Conservation (phyloP, 176 grass and related monocot genomes). For the Cocos nucifera region DNA sequence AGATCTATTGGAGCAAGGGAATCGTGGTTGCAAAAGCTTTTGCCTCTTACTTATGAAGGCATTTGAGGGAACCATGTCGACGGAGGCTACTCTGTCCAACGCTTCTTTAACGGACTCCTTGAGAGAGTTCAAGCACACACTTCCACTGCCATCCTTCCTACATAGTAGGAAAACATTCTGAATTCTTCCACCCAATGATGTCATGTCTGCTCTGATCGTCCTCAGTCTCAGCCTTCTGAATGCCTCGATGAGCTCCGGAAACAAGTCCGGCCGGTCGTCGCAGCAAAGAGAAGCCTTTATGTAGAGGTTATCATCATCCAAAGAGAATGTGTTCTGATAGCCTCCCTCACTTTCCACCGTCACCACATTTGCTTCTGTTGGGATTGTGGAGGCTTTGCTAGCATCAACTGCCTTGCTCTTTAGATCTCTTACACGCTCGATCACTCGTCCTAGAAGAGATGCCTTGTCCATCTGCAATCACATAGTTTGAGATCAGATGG, state of each 20-base stretch:
- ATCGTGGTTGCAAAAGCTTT: conserved; percentile 13
- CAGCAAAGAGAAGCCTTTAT: conserved; percentile 32
- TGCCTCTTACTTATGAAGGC: conserved; percentile 25
- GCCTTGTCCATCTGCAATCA: conserved; percentile 44
- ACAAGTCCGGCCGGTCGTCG: conserved; percentile 34
- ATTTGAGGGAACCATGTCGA: conserved; percentile 15
- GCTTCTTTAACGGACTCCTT: conserved; percentile 27
- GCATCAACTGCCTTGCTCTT: conserved; percentile 22
- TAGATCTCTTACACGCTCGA: conserved; percentile 26
- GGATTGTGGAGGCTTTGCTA: neutral
- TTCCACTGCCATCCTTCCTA: neutral
- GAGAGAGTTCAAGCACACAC: conserved; percentile 1
- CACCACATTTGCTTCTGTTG: conserved; percentile 22
- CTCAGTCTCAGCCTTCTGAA: conserved; percentile 27
- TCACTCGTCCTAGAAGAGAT: conserved; percentile 22
- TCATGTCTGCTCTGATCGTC: conserved; percentile 18
- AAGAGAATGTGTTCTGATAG: too few species aligned
- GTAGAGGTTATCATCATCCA: neutral
- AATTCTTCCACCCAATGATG: conserved; percentile 26
- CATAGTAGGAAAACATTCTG: conserved; percentile 22
- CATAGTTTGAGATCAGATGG: too few species aligned
- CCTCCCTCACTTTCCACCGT: conserved; percentile 8
- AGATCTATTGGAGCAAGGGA: conserved; percentile 8
- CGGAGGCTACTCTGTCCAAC: conserved; percentile 21
- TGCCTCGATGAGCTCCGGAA: conserved; percentile 16